Evolutionary conservation across 495 filamentous ascomycete species (phyloP).

Genomic region (Lepraria neglecta): DNA sequence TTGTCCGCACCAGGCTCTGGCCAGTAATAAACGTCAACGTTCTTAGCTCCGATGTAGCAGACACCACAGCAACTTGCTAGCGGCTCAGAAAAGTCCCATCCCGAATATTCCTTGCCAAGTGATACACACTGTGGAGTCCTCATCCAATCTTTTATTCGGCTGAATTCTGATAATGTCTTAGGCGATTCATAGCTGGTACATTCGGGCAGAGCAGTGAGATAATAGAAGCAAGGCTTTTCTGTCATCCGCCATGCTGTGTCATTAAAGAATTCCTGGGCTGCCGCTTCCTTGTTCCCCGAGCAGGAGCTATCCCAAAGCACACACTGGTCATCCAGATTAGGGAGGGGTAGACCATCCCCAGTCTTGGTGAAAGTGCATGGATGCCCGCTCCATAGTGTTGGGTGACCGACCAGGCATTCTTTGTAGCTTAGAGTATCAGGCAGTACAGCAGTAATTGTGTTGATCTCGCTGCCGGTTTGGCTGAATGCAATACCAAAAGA

Average conservation of each 20-base stretch:
- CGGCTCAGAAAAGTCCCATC: not conserved
- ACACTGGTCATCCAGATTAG: constrained; percentile 4
- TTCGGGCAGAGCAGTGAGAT: not conserved
- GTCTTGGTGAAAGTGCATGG: not conserved
- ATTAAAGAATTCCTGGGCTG: not conserved
- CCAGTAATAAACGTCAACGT: constrained; percentile 16
- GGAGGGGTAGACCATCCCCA: not conserved
- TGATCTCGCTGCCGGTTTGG: not conserved
- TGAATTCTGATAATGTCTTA: not conserved
- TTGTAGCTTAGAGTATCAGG: not conserved
- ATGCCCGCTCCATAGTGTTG: not conserved
- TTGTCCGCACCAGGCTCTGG: constrained; percentile 6
- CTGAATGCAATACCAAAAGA: no score
- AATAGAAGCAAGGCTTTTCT: not conserved
- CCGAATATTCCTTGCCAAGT: not conserved
- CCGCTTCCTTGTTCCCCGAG: not conserved
- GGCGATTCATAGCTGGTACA: not conserved
- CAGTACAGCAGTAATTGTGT: not conserved
- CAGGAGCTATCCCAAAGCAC: constrained; percentile 10
- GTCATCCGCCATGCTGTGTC: not conserved
- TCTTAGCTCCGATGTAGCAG: not conserved
- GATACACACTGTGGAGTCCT: not conserved
- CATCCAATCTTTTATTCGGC: constrained; percentile 2
- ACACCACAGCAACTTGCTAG: constrained; percentile 3
- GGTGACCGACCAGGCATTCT: not conserved